Evolutionary conservation across 1,139 yeast genomes (phyloP), one percentile per base, ranked within the genome.

Genomic region (Yamadazyma buinensis): DNA sequence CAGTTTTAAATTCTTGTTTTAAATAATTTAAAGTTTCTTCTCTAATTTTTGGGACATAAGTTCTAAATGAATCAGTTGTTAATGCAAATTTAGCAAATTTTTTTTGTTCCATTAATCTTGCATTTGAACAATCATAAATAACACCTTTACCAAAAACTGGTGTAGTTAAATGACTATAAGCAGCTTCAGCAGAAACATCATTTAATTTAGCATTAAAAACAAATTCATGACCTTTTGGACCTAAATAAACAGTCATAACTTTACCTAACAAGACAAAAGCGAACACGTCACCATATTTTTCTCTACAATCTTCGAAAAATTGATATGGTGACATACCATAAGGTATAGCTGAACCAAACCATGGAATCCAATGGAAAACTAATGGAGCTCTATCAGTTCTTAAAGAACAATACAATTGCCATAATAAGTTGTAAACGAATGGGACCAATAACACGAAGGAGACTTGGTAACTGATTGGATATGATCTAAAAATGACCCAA

Each of bases 121-220:
- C 67, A 66, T 94, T 94, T 42, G 98, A 88, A 63, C 97, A 92
- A 64, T 92, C 98, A 58, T 92, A 92, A 39, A 92, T 84, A 36
- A 92, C 98, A 47, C 97, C 98, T 57, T 88, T 80, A 49, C 98
- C 98, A 52, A 92, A 92, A 19, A 88, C 97, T 13, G 98, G 98
- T 10, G 97, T 92, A 22, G 98, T 92, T 61, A 92, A 74, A 58
- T 90, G 97, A 43, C 82, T 75, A 67, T 92, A 92, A 24, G 97
- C 97, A 33, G 84, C 97, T 60, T 92, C 97, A 35, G 98, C 98
- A 40, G 90, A 81, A 20, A 90, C 97, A 49, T 88, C 95, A 22
- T 81, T 77, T 37, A 85, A 72, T 62, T 85, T 90, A 31, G 96
- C 88, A 61, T 94, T 94, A 51, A 92, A 79, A 32, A 92, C 87